These are phyloP conservation scores for Purpureocillium lavendulum DNA, from an alignment of 2,329 filamentous ascomycete genomes.

Conservation along the genomic window DNA sequence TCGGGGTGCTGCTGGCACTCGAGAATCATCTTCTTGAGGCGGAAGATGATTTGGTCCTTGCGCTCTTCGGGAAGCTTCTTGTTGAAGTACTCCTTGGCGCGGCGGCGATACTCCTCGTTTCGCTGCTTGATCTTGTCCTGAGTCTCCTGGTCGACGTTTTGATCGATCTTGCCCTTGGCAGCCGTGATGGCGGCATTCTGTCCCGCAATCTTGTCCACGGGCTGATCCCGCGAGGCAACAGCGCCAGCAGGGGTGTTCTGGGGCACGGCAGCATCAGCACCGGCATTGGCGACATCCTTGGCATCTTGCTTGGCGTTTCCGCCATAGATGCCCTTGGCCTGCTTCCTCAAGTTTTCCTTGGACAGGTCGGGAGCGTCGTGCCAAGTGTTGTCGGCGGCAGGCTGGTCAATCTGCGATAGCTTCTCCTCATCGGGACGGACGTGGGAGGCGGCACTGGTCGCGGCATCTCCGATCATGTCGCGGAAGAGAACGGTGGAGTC, in stretches of 20 bases:
- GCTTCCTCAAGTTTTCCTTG: conserved; percentile 59
- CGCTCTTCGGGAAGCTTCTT: conserved; percentile 89
- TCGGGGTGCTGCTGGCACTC: conserved; percentile 94
- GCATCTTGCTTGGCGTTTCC: conserved; percentile 48
- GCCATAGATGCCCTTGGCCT: conserved; percentile 55
- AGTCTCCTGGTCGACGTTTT: conserved; percentile 60
- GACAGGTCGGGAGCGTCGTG: conserved; percentile 76
- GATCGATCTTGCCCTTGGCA: conserved; percentile 48
- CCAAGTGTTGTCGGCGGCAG: conserved; percentile 89
- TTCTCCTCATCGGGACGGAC: conserved; percentile 73
- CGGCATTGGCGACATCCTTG: conserved; percentile 50
- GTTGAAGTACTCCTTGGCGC: conserved; percentile 66
- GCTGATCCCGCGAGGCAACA: conserved; percentile 26
- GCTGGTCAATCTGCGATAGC: conserved; percentile 67
- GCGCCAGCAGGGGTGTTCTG: conserved; percentile 15
- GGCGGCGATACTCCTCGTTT: conserved; percentile 34
- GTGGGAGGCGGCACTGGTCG: conserved; percentile 64
- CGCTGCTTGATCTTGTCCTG: conserved; percentile 36
- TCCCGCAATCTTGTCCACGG: conserved; percentile 36
- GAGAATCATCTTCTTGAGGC: conserved; percentile 93
- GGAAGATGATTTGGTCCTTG: conserved; percentile 84
- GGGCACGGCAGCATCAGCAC: conserved; percentile 41
- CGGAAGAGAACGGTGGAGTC: conserved; percentile 76
- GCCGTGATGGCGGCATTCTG: conserved; percentile 26
- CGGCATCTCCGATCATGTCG: conserved; percentile 87